Percentiles rank a stretch among this genome's conserved stretches.
Evolutionary conservation across 208 protist species (phyloP).

Genomic region (Wallacemonas sp.): DNA sequence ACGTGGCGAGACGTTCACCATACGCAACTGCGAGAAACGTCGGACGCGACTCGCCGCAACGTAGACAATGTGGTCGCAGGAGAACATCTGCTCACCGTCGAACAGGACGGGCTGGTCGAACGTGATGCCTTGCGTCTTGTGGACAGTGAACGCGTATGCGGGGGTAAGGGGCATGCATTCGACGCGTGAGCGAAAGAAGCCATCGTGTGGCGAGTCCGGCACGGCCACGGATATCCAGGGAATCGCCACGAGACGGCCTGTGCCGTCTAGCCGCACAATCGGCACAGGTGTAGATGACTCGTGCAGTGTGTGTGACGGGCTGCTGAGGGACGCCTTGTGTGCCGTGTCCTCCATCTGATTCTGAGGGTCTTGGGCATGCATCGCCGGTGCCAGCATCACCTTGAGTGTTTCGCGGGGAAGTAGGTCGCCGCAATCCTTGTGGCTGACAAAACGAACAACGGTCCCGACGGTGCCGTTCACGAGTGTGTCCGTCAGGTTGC

Average conservation of each 20-base stretch:
- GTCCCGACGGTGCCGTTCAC: conserved; percentile 87
- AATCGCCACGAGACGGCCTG: conserved; percentile 64
- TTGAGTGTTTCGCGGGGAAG: conserved; percentile 18
- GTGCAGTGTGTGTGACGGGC: too few relatives aligned
- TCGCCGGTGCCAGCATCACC: conserved; percentile 13
- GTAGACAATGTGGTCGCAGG: conserved; percentile 88
- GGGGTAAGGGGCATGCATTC: conserved; percentile 76
- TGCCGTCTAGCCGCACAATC: conserved; percentile 75
- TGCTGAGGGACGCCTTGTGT: not conserved
- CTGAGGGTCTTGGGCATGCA: not conserved
- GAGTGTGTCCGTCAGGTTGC: conserved; percentile 61
- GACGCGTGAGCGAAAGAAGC: conserved; percentile 42
- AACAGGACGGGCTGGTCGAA: conserved; percentile 72
- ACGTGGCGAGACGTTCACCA: conserved; percentile 65
- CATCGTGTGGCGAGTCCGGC: conserved; percentile 13
- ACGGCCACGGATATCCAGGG: conserved; percentile 63
- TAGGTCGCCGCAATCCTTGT: not conserved
- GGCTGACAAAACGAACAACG: conserved; percentile 54
- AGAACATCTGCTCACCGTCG: conserved; percentile 72
- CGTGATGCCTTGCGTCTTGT: conserved; percentile 89
- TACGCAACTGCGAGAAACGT: conserved; percentile 66
- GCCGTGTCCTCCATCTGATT: not conserved
- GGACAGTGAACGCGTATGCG: conserved; percentile 91
- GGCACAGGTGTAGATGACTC: conserved; percentile 30
- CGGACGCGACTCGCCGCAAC: conserved; percentile 84